These are phyloP conservation scores for Peronospora destructor DNA, from an alignment of 352 stramenopile genomes.

Conservation along the genomic window DNA sequence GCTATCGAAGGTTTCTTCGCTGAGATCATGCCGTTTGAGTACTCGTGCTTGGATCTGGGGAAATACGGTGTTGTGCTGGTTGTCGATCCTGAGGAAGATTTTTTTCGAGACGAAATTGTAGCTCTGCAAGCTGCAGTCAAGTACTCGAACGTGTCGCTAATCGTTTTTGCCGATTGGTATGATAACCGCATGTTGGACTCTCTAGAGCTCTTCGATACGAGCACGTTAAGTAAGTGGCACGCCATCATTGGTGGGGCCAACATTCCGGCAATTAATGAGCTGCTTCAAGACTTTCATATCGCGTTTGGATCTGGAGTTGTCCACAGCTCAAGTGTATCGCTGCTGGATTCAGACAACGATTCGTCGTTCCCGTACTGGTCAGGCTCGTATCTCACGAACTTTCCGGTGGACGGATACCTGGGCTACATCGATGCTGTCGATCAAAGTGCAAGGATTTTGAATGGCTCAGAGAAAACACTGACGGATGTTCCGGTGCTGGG, in stretches of 20 bases:
- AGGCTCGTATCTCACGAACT: slow-evolving; percentile 55
- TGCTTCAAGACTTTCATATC: slow-evolving; percentile 63
- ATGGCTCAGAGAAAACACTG: slow-evolving; percentile 33
- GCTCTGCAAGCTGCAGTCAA: slow-evolving; percentile 52
- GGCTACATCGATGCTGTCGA: slow-evolving; percentile 50
- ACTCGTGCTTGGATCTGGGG: slow-evolving; percentile 58
- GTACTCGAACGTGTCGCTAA: slow-evolving; percentile 57
- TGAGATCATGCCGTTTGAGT: slow-evolving; percentile 76
- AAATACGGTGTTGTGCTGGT: slow-evolving; percentile 75
- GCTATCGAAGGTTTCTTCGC: slow-evolving; percentile 58
- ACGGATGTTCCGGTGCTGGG: slow-evolving; percentile 49
- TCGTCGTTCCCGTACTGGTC: slow-evolving; percentile 54
- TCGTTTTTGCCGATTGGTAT: slow-evolving; percentile 82
- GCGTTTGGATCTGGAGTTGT: slow-evolving; percentile 52
- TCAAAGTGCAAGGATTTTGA: slow-evolving; percentile 44
- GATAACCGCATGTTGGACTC: slow-evolving; percentile 49
- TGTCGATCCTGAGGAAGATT: slow-evolving; percentile 78
- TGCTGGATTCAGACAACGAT: slow-evolving; percentile 30
- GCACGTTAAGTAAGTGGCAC: slow-evolving; percentile 72
- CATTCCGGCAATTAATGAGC: slow-evolving; percentile 58
- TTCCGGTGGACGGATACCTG: slow-evolving; percentile 57
- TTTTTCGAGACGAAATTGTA: slow-evolving; percentile 57
- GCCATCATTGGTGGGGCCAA: slow-evolving; percentile 75
- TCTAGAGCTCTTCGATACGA: slow-evolving; percentile 77
- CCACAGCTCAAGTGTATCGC: slow-evolving; percentile 40